phyloP scores from a whole-genome alignment of 345 rosid genomes.

The Aurinia saxatilis region DNA sequence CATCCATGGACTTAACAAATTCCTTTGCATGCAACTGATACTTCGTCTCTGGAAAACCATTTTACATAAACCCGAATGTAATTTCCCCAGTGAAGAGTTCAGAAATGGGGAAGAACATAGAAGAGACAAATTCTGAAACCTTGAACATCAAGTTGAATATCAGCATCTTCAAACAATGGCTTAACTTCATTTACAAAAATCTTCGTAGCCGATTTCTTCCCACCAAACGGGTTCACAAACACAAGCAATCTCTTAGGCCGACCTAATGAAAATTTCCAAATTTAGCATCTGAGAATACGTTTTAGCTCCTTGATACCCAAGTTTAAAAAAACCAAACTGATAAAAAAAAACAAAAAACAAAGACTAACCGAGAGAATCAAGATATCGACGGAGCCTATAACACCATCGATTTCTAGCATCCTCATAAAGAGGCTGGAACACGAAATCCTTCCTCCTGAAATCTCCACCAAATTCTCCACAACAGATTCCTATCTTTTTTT shows the following conservation, averaged over 20 bases:
- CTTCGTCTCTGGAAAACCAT: constrained; percentile 50
- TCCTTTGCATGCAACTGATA: constrained; percentile 81
- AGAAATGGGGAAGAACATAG: neutral
- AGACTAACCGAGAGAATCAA: constrained; percentile 59
- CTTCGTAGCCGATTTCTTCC: constrained; percentile 61
- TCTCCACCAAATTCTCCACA: constrained; percentile 36
- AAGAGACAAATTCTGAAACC: constrained; percentile 29
- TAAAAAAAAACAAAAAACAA: neutral
- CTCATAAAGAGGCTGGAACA: constrained; percentile 50
- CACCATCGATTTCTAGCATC: constrained; percentile 51
- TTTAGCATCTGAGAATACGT: neutral
- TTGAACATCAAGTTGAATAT: constrained; percentile 53
- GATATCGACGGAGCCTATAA: constrained; percentile 38
- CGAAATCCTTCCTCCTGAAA: constrained; percentile 53
- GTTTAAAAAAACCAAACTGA: neutral
- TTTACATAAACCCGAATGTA: neutral
- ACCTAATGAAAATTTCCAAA: constrained; percentile 23
- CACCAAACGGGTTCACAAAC: constrained; percentile 83
- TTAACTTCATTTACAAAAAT: constrained; percentile 56
- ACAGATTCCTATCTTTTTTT: constrained; percentile 40
- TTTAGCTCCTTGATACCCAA: constrained; percentile 1
- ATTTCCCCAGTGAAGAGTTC: neutral
- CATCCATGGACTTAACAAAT: constrained; percentile 47
- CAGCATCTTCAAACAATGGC: constrained; percentile 78
- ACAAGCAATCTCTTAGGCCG: constrained; percentile 77